Evolutionary conservation across 1,284 basidiomycete genomes (phyloP), one percentile per base, ranked within the genome.

Genomic region (Ceratobasidium sp.): DNA sequence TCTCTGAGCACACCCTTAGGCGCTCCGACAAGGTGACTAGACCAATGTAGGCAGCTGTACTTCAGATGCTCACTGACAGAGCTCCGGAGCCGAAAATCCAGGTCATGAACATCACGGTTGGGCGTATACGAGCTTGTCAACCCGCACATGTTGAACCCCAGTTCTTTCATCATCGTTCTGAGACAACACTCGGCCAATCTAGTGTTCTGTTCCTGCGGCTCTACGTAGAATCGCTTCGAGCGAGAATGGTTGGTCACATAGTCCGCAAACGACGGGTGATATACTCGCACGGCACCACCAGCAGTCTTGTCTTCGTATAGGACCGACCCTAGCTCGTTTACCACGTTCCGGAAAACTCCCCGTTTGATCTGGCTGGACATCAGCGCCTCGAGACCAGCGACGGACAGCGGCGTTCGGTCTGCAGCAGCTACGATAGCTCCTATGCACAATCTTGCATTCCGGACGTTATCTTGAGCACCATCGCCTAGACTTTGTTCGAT

Each of bases 261-360:
- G 37, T 76, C 73, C 0, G 54, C 64, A 29, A 76, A 76, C 0
- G 72, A 74, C 7, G 65, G 73, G 58, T 76, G 64, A 41, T 62
- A 74, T 1, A 74, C 46, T 19, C 75, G 53, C 8, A 76, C 64
- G 24, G 73, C 62, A 34, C 27, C 62, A 4, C 31, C 49, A 9
- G 8, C 13, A 0, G 41, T 24, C 39, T 54, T 46, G 58, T 73
- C 65, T 34, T 46, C 62, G 37, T 74, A 63, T 24, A 76, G 39
- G 7, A 76, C 75, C 2, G 75, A 74, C 14, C 68, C 64, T 6
- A 76, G 64, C 7, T 34, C 29, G n/a, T 14, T 49, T 4, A 75
- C 59, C n/a, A 69, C 53, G 48, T 31, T 46, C 9, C 49, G 58
- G 9, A 75, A 41, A 0, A 58, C 51, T 9, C 61, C 74, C 13